phyloP scores from a whole-genome alignment of 352 stramenopile species.

The Phytophthora fragariae region DNA sequence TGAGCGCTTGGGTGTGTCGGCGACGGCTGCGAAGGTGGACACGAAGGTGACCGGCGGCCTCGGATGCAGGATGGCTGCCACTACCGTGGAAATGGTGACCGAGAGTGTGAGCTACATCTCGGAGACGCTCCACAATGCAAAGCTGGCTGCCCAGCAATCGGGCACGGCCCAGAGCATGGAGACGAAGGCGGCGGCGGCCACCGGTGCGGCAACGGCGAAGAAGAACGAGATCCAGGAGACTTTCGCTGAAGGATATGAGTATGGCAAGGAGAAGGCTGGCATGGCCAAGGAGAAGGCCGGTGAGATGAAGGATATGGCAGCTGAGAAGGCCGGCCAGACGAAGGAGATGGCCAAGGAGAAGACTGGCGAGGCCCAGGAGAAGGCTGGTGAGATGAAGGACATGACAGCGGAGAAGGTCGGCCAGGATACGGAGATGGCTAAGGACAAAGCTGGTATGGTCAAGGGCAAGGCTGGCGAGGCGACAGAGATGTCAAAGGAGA shows the following conservation, averaged over 20 bases:
- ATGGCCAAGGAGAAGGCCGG: conserved; percentile 28
- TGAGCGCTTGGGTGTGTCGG: conserved; percentile 59
- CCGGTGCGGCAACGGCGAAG: conserved; percentile 34
- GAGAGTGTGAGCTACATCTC: conserved; percentile 76
- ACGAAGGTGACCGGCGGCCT: conserved; percentile 71
- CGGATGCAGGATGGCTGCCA: conserved; percentile 56
- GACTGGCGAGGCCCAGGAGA: conserved; percentile 8
- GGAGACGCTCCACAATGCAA: conserved; percentile 68
- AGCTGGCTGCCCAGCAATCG: conserved; percentile 58
- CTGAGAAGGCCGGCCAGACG: conserved; percentile 20
- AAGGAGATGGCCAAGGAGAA: conserved; percentile 20
- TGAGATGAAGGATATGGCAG: conserved; percentile 15
- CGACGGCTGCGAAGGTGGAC: conserved; percentile 66
- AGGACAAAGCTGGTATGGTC: conserved; percentile 29
- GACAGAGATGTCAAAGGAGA: conserved; percentile 19
- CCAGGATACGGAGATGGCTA: conserved; percentile 5
- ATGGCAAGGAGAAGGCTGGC: conserved; percentile 40
- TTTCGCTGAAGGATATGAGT: conserved; percentile 30
- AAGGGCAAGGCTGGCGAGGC: conserved; percentile 10
- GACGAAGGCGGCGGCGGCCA: conserved; percentile 36
- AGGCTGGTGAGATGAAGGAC: conserved; percentile 21
- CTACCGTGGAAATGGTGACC: conserved; percentile 65
- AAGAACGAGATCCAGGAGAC: conserved; percentile 38
- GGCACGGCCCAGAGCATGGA: conserved; percentile 49
- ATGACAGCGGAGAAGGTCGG: conserved; percentile 23